phyloP scores from a whole-genome alignment of 345 rosid genomes.

The Eucalyptus coolabah region DNA sequence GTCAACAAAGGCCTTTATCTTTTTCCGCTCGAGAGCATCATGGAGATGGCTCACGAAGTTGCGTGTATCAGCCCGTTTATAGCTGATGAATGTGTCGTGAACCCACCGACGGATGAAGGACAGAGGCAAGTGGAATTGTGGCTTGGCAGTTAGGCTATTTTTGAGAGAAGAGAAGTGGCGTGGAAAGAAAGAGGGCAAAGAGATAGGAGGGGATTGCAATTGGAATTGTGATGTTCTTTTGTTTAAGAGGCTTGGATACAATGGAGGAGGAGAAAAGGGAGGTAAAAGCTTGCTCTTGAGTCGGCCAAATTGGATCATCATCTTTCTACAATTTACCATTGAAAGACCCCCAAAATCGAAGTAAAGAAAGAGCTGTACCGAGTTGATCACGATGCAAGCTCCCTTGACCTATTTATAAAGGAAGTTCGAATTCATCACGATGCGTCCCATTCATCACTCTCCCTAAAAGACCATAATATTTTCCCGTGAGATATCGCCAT shows the following conservation, averaged over 20 bases:
- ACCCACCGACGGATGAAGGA: neutral
- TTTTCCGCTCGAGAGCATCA: neutral
- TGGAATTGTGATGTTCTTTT: neutral
- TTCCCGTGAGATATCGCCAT: neutral
- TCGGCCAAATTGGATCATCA: neutral
- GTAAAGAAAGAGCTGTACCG: neutral
- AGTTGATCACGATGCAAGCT: neutral
- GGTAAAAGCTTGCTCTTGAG: neutral
- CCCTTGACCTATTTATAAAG: neutral
- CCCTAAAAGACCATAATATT: neutral
- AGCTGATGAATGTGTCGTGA: neutral
- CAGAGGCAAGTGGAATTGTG: neutral
- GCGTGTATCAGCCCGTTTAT: neutral
- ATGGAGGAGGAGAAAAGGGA: neutral
- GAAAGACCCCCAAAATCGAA: neutral
- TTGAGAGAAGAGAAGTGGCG: neutral
- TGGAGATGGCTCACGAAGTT: neutral
- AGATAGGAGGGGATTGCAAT: neutral
- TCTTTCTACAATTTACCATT: neutral
- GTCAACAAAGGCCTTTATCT: neutral
- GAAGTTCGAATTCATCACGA: neutral
- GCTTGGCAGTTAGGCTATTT: neutral
- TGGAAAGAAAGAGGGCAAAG: neutral
- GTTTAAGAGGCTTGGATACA: neutral
- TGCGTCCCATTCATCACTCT: neutral